Conservation (phyloP, 768 basidiomycete species). For the Russula foetens region DNA sequence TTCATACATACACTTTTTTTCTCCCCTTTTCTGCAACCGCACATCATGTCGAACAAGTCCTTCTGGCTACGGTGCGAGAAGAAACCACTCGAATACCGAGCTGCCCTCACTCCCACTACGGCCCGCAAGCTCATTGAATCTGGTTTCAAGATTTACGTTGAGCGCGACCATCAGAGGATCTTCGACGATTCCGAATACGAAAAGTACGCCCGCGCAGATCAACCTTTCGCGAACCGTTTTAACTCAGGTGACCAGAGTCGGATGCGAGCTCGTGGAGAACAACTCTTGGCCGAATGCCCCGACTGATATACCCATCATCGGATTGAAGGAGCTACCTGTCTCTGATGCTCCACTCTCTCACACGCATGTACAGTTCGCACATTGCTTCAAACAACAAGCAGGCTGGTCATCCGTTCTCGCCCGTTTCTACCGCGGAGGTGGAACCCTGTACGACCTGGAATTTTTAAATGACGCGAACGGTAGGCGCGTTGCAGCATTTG, state of each 20-base stretch:
- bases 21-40: background rate
- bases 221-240: constrained; percentile 4
- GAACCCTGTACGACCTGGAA: constrained; percentile 90
- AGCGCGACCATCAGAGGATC: constrained; percentile 89
- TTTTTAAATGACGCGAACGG: constrained; percentile 82
- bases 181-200: constrained; percentile 93
- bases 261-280: constrained; percentile 80
- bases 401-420: constrained; percentile 85
- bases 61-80: constrained; percentile 98
- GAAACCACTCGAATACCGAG: constrained; percentile 88
- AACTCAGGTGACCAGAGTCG: constrained; percentile 48
- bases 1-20: background rate
- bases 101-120: constrained; percentile 88
- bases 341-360: constrained; percentile 81
- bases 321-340: constrained; percentile 89
- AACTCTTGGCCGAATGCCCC: constrained; percentile 88
- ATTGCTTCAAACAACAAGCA: constrained; percentile 93
- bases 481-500: constrained; percentile 94
- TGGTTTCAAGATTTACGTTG: constrained; percentile 86
- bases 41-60: constrained; percentile 37
- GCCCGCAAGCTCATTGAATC: constrained; percentile 81
- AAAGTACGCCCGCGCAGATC: constrained; percentile 49
- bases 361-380: constrained; percentile 96
- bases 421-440: constrained; percentile 77
- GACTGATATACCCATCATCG: constrained; percentile 69